Conservation (phyloP, 1,284 basidiomycete genomes). For the Ganoderma resinaceum region DNA sequence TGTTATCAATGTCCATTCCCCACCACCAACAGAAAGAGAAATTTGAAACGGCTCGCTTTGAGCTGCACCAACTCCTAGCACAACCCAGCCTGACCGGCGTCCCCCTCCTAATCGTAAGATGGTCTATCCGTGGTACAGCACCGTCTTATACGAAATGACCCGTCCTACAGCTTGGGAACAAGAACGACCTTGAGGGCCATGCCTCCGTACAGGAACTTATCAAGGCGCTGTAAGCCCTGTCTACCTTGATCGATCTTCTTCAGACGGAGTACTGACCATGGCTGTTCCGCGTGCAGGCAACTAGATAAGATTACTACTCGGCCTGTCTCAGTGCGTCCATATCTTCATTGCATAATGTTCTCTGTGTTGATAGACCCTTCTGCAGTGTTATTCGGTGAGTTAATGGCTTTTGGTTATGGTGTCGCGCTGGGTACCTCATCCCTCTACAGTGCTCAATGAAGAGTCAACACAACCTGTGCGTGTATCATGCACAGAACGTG, state of each 20-base stretch:
- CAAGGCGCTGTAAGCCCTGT: conserved; percentile 68
- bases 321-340: conserved; percentile 79
- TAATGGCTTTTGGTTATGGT: conserved; percentile 1
- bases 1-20: conserved; percentile 1
- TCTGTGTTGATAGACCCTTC: conserved; percentile 20
- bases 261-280: conserved; percentile 12
- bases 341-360: background rate
- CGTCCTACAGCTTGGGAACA: conserved; percentile 81
- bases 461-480: conserved; percentile 90
- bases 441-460: conserved; percentile 85
- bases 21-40: conserved; percentile 65
- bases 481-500: conserved; percentile 2
- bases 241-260: conserved; percentile 11
- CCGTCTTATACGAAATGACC: background rate
- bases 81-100: conserved; percentile 80
- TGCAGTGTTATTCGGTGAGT: conserved; percentile 82
- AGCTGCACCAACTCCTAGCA: conserved; percentile 86
- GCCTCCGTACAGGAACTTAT: conserved; percentile 87
- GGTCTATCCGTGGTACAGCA: conserved; percentile 26
- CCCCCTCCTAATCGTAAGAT: conserved; percentile 84
- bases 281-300: conserved; percentile 53
- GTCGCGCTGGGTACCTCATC: conserved; percentile 31
- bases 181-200: conserved; percentile 89
- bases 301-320: conserved; percentile 85
- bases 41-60: conserved; percentile 88